Base-by-base conservation (phyloP, 2,329 filamentous ascomycete genomes). In the Akanthomyces uredinophilus region DNA sequence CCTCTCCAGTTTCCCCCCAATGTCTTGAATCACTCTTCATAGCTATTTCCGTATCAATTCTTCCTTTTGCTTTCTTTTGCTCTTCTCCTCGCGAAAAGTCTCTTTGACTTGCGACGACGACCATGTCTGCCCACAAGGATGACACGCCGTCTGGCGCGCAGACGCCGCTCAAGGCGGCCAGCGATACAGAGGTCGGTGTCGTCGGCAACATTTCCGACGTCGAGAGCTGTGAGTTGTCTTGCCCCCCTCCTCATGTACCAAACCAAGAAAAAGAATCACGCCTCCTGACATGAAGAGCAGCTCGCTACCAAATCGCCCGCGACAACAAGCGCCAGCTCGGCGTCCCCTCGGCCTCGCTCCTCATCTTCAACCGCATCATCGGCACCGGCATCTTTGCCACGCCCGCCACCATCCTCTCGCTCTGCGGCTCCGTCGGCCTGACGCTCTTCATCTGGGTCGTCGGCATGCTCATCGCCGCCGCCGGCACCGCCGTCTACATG, bases 301-400 rank as follows among this genome's bases (percentile, higher is more conserved):
- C 70, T 55, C 71, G 69, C 22, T 70, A 78, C 44, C 71, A 77
- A 39, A 54, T 71, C 52, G 80, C 76, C 5, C 75, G 77, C 46
- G 79, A 82, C 7, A 75, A 75, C 63, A 83, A 83, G 67, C 77
- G 82, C 44, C 79, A 84, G 68, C 84, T 87, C 62, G 83, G 83
- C 52, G 68, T 85, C 53, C 72, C 78, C 52, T 82, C 80, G 5
- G 84, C 85, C 22, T 74, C 79, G 22, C 83, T 86, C 72, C 76
- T 87, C 62, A 85, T 87, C 70, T 82, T 87, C 72, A 87, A 87
- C 75, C 82, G 85, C 63, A 84, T 88, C 75, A 83, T 89, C 62
- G 86, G 86, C 47, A 87, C 84, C 13, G 86, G 86, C 65, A 88
- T 89, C 72, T 88, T 88, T 66, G 83, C 86, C 1, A 88, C 85